A percentile compares a stretch with the other conserved stretches of the same genome.
Conservation (phyloP, 202 grass and related monocot species). For the Saccharum hybrid region DNA sequence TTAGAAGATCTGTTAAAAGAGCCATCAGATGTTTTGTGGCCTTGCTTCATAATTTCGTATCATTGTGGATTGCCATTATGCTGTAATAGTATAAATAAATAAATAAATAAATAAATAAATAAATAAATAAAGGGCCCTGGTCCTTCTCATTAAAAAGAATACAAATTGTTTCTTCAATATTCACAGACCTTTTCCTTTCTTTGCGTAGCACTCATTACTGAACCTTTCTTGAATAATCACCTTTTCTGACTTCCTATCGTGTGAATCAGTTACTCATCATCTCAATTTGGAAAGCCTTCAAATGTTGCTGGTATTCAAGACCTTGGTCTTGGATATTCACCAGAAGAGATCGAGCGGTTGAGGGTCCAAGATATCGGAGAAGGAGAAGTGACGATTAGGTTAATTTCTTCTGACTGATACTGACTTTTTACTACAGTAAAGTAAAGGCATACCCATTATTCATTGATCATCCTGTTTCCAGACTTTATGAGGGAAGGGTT, state of each 20-base stretch:
- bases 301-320: conserved; percentile 57
- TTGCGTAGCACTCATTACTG: background rate
- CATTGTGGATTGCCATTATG: too few species aligned
- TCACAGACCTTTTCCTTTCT: background rate
- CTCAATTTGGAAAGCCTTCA: conserved; percentile 67
- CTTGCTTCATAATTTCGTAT: background rate
- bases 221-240: background rate
- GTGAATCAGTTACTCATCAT: conserved; percentile 80
- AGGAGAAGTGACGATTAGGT: conserved; percentile 97
- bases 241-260: conserved; percentile 31
- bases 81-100: too few species aligned
- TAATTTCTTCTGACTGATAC: conserved; percentile 40
- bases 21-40: background rate
- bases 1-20: background rate
- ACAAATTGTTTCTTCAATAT: background rate
- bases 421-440: conserved; percentile 20
- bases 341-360: conserved; percentile 59
- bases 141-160: background rate
- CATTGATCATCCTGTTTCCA: conserved; percentile 56
- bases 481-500: conserved; percentile 93
- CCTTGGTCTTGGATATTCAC: conserved; percentile 57
- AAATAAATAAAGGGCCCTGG: background rate
- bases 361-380: conserved; percentile 85
- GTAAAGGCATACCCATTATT: conserved; percentile 49
- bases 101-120: background rate